These are phyloP conservation scores for Lycium barbarum DNA, from an alignment of 257 asterid species.

Conservation along the genomic window DNA sequence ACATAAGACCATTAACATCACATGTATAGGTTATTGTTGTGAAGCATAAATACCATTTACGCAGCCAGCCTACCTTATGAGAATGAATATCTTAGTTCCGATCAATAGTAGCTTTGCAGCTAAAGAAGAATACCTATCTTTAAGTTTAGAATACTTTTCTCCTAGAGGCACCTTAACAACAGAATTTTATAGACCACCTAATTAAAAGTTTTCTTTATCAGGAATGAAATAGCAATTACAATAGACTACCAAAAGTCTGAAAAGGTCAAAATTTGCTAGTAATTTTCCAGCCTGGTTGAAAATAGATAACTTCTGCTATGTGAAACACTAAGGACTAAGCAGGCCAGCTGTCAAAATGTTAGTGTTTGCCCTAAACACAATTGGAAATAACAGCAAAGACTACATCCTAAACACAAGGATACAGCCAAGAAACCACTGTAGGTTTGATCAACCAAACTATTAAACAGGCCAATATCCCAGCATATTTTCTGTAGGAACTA, in stretches of 20 bases:
- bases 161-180: not conserved
- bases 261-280: not conserved
- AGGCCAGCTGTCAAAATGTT: slow-evolving; percentile 22
- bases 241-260: slow-evolving; percentile 14
- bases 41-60: slow-evolving; percentile 11
- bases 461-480: slow-evolving; percentile 5
- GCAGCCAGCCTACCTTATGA: not conserved
- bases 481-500: slow-evolving; percentile 21
- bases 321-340: slow-evolving; percentile 17
- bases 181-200: slow-evolving; percentile 12
- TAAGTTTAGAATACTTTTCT: slow-evolving; percentile 17
- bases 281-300: slow-evolving; percentile 9
- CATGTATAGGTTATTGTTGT: slow-evolving; percentile 1
- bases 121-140: slow-evolving; percentile 3
- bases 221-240: not conserved
- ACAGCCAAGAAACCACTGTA: not conserved
- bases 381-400: slow-evolving; percentile 21
- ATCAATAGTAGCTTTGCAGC: slow-evolving; percentile 1
- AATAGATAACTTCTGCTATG: not conserved
- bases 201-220: slow-evolving; percentile 10
- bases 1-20: not conserved
- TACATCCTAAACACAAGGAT: slow-evolving; percentile 11
- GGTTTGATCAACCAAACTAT: slow-evolving; percentile 8
- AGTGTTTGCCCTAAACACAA: not conserved
- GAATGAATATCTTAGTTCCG: not conserved